Conservation (phyloP, 495 filamentous ascomycete genomes). For the Emericellopsis terricola region DNA sequence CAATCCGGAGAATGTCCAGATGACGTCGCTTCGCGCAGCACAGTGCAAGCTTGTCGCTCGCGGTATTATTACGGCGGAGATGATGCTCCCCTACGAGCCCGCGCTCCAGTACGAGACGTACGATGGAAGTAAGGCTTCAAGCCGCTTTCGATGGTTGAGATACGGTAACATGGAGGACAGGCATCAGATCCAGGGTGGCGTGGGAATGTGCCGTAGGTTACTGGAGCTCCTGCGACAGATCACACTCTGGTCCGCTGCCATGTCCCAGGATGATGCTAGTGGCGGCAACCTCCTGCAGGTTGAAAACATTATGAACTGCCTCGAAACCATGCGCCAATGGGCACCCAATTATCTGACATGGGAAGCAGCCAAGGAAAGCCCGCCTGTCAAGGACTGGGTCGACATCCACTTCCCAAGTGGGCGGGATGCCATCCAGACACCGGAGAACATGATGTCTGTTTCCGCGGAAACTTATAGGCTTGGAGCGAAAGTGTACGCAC, state of each 20-base stretch:
- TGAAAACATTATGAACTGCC: not conserved
- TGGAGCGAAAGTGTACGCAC: conserved; percentile 1
- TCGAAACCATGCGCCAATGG: conserved; percentile 1
- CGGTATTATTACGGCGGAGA: not conserved
- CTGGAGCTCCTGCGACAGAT: conserved; percentile 1
- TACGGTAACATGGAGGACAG: not conserved
- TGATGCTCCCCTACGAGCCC: not conserved
- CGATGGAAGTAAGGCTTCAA: no score
- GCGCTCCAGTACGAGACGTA: not conserved
- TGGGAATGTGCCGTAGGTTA: conserved; percentile 1
- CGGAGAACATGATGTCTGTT: conserved; percentile 1
- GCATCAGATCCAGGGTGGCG: conserved; percentile 1
- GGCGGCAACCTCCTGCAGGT: not conserved
- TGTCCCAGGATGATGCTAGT: not conserved
- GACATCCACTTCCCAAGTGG: no score
- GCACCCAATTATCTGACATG: not conserved
- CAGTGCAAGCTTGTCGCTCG: conserved; percentile 1
- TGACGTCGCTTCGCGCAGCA: not conserved
- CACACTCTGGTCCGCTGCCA: not conserved
- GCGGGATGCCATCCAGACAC: no score
- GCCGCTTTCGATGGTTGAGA: conserved; percentile 2
- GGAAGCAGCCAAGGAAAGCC: not conserved
- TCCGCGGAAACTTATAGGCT: conserved; percentile 2
- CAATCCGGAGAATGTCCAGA: not conserved
- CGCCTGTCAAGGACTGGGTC: not conserved